phyloP scores from a whole-genome alignment of 176 grass and related monocot genomes.

The barley (Hordeum vulgare) region MorexV3_pseudomolecules_assembly NC_058522.1:559915209-559915708 shows the following conservation, averaged over 20 bases:
- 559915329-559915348: not conserved
- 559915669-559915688: too few species aligned
- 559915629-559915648: not conserved
- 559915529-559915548: not conserved
- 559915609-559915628: not conserved
- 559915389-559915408: not conserved
- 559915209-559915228: not conserved
- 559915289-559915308: not conserved
- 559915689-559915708: too few species aligned
- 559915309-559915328: not conserved
- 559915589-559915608: not conserved
- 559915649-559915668: not conserved
- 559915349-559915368: not conserved
- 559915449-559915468: not conserved
- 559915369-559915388: not conserved
- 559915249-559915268: not conserved
- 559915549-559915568: not conserved
- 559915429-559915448: not conserved
- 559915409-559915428: not conserved
- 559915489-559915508: not conserved
- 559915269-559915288: not conserved
- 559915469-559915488: not conserved
- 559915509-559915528: not conserved
- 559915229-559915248: not conserved
- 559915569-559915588: not conserved